A percentile compares a stretch with the other conserved stretches of the same genome.
Conservation (phyloP, 139 green algal genomes). For the Zygnema circumcarinatum region DNA sequence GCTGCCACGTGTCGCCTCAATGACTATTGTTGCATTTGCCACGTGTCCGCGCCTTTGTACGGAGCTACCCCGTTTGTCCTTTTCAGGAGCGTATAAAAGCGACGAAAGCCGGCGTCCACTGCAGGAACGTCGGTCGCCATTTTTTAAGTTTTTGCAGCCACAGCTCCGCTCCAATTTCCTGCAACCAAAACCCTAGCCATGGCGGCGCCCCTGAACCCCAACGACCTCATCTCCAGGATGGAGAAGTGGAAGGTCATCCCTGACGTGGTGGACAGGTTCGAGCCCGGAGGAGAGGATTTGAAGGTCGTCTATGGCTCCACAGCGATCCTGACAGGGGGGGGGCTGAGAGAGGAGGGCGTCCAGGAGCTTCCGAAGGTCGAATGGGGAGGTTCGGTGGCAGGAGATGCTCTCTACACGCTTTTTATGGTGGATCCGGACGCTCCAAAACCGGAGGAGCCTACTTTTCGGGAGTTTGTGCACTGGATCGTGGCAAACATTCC, state of each 20-base stretch:
- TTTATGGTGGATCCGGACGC: constrained; percentile 9
- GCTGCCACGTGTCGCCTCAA: too few species aligned
- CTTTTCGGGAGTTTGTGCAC: background rate
- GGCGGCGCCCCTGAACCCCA: too few species aligned
- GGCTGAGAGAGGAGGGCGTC: background rate
- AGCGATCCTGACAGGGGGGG: background rate
- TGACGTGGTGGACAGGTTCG: background rate
- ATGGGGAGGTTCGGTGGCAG: background rate
- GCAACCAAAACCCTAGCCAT: background rate
- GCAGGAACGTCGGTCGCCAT: too few species aligned
- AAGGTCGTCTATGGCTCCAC: background rate
- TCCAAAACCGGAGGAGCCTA: background rate
- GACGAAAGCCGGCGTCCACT: too few species aligned
- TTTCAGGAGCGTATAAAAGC: too few species aligned
- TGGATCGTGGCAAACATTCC: constrained; percentile 20
- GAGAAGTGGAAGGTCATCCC: constrained; percentile 1
- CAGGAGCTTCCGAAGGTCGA: background rate
- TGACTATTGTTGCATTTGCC: too few species aligned
- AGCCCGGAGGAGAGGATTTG: background rate
- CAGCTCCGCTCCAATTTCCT: too few species aligned
- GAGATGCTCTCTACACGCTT: background rate
- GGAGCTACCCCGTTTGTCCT: too few species aligned
- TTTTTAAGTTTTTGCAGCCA: too few species aligned
- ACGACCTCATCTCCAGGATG: background rate
- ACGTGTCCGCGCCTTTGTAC: too few species aligned